phyloP scores from a whole-genome alignment of 208 protist genomes.

The Wallacemonas sp. region DNA sequence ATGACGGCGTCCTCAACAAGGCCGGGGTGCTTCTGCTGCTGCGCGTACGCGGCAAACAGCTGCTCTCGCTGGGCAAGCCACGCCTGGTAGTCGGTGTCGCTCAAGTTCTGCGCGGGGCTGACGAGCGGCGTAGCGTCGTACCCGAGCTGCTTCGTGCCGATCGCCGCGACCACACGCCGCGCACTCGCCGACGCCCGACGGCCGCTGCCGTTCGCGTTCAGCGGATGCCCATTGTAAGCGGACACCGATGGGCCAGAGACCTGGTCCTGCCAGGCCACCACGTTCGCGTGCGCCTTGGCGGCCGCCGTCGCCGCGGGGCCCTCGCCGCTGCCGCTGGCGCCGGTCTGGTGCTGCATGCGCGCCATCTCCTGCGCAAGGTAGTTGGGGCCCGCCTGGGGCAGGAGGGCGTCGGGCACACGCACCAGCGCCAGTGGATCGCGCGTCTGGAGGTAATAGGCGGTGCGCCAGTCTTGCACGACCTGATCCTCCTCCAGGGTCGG shows the following conservation, averaged over 20 bases:
- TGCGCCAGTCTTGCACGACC: conserved; percentile 59
- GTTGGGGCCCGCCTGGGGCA: conserved; percentile 59
- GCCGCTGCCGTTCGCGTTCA: not conserved
- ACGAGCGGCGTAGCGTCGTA: conserved; percentile 45
- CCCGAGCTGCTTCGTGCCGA: conserved; percentile 58
- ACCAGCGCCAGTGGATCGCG: conserved; percentile 42
- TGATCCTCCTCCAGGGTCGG: conserved; percentile 46
- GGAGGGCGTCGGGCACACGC: conserved; percentile 48
- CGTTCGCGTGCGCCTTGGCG: conserved; percentile 8
- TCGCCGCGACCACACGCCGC: conserved; percentile 37
- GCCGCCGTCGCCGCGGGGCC: conserved; percentile 9
- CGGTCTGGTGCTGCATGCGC: conserved; percentile 24
- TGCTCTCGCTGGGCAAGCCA: conserved; percentile 65
- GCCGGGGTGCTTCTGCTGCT: conserved; percentile 12
- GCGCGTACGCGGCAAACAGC: conserved; percentile 48
- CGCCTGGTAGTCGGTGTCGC: conserved; percentile 35
- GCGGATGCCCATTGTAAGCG: not conserved
- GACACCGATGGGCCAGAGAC: conserved; percentile 11
- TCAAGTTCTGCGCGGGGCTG: conserved; percentile 46
- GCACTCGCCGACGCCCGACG: conserved; percentile 17
- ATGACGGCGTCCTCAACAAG: not conserved
- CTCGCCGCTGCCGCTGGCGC: not conserved
- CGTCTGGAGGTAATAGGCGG: conserved; percentile 29
- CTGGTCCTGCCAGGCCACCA: conserved; percentile 25
- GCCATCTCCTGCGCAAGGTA: conserved; percentile 54